Base-by-base conservation (phyloP, 768 basidiomycete species). In the Lanmaoa pseudosensibilis region DNA sequence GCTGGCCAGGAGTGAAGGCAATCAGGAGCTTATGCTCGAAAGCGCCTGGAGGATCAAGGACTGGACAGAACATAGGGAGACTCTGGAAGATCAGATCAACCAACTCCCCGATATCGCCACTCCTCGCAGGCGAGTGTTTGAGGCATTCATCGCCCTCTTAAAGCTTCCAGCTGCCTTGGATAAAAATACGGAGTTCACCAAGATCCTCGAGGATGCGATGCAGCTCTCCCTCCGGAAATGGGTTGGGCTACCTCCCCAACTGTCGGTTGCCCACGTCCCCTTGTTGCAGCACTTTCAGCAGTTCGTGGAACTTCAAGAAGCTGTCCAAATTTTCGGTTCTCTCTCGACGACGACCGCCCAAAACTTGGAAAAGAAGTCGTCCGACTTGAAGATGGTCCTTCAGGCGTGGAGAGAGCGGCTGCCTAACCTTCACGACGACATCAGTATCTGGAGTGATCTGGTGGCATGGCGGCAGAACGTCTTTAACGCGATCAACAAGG, bases 381-480 rank as follows among this genome's bases (percentile, higher is more conserved):
- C 87, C 2, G 97, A 99, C 68, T 79, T 98, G 60, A 99, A 98
- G 75, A 88, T 91, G 81, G 92, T 98, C 51, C 85, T 99, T 46
- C 91, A 94, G 64, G 93, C 94, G 0, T 98, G 97, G 97, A 83
- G 97, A 54, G 97, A 98, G 69, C 86, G 97, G 33, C 80, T 99
- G 13, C 97, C 97, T 3, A 96, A 98, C 72, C 80, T 89, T 43
- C 91, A 92, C 70, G 97, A 99, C 68, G 97, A 99, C 68, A 98
- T 99, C 74, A 93, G 89, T 61, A 90, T 98, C 58, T 99, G 97
- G 97, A 94, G 91, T 59, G 97, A 99, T 73, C 81, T 99, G n/a
- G 93, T 99, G 4, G 94, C 95, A 16, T 99, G 97, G 97, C 78
- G 97, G 53, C 97, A 98, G 72, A 98, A 98, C 68, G 94, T 99